Conservation (phyloP, 2,329 filamentous ascomycete species). For the Fusarium pilosicola region DNA sequence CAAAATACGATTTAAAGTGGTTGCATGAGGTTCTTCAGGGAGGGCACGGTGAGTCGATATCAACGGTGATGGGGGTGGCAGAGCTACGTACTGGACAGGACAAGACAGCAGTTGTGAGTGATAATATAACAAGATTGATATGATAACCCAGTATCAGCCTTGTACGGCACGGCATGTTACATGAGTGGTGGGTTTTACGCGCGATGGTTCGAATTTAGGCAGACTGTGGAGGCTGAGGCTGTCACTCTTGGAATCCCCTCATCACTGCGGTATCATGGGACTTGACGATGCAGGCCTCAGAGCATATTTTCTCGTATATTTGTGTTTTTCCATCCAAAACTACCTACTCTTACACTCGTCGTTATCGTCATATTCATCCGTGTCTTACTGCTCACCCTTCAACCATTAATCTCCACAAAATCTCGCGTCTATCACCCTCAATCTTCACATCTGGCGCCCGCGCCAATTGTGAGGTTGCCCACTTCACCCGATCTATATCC, state of each 20-base stretch:
- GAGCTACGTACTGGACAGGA: not conserved
- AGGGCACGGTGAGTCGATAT: slow-evolving; percentile 22
- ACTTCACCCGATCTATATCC: not conserved
- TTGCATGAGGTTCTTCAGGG: slow-evolving; percentile 22
- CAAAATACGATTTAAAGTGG: slow-evolving; percentile 23
- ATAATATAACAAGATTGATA: not conserved
- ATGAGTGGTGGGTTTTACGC: slow-evolving; percentile 14
- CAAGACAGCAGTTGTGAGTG: not conserved
- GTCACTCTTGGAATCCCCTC: slow-evolving; percentile 19
- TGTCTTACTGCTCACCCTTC: not conserved
- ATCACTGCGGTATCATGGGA: slow-evolving; percentile 22
- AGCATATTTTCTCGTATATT: slow-evolving; percentile 11
- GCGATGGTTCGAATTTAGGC: slow-evolving; percentile 34
- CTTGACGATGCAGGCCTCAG: slow-evolving; percentile 1
- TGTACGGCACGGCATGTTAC: slow-evolving; percentile 24
- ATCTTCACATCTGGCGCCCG: not conserved
- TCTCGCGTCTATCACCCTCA: not conserved
- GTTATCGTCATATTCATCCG: not conserved
- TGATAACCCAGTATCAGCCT: slow-evolving; percentile 23
- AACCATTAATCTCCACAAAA: not conserved
- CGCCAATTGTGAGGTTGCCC: not conserved
- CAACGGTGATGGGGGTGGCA: slow-evolving; percentile 12
- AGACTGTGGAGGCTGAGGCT: slow-evolving; percentile 35
- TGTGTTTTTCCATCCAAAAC: not conserved
- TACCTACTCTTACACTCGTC: not conserved